These are phyloP conservation scores for Candida dajiaensis DNA, from an alignment of 805 yeast genomes.

Conservation along the genomic window DNA sequence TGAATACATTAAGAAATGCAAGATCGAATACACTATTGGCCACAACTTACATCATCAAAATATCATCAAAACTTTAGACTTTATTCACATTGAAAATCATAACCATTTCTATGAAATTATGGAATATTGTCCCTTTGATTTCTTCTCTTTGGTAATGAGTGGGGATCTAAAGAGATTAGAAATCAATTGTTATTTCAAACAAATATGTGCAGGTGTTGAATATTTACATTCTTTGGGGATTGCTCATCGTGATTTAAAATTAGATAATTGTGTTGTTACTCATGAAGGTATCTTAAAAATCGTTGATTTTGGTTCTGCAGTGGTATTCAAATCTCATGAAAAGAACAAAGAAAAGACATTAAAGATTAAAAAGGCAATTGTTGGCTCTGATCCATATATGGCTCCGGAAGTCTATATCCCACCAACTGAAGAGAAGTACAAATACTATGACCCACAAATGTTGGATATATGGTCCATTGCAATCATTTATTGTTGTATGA, in stretches of 20 bases:
- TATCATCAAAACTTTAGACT: constrained; percentile 68
- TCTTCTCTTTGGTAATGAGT: constrained; percentile 83
- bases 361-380: constrained; percentile 31
- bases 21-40: constrained; percentile 86
- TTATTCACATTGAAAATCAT: constrained; percentile 35
- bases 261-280: constrained; percentile 79
- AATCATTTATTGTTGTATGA: constrained; percentile 83
- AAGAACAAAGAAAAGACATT: constrained; percentile 38
- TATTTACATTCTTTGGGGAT: constrained; percentile 74
- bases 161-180: constrained; percentile 78
- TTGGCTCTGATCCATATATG: constrained; percentile 81
- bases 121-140: constrained; percentile 83
- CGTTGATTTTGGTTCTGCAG: constrained; percentile 83
- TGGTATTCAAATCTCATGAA: constrained; percentile 70
- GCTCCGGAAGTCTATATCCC: constrained; percentile 73
- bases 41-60: constrained; percentile 78
- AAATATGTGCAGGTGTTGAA: constrained; percentile 63
- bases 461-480: constrained; percentile 86
- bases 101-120: constrained; percentile 74
- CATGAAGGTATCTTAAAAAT: constrained; percentile 67
- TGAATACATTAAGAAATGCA: constrained; percentile 80
- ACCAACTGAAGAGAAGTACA: constrained; percentile 21
- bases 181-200: constrained; percentile 76
- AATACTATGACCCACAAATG: constrained; percentile 60
- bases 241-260: constrained; percentile 77